These are phyloP conservation scores for Tricholomella constricta DNA, from an alignment of 768 basidiomycete genomes.

Conservation along the genomic window DNA sequence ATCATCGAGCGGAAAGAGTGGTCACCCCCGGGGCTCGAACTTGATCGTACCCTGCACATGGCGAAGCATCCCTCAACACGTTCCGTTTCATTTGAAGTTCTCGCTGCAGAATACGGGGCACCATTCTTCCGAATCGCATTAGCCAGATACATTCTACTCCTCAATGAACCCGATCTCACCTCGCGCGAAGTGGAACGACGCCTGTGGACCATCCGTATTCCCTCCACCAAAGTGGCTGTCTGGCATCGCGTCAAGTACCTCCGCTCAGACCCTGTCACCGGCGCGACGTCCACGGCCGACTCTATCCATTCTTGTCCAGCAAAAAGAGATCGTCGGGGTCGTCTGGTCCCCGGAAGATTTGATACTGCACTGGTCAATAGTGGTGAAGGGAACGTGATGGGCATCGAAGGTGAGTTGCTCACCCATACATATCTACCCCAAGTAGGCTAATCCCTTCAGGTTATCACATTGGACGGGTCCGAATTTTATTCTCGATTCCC, in stretches of 20 bases:
- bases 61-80: slow-evolving; percentile 24
- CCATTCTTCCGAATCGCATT: slow-evolving; percentile 24
- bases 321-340: no score
- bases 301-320: no score
- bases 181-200: slow-evolving; percentile 10
- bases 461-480: slow-evolving; percentile 27
- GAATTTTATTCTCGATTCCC: no score
- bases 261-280: no score
- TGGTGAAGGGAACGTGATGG: not conserved
- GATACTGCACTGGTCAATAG: slow-evolving; percentile 4
- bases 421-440: not conserved
- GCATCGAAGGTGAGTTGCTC: slow-evolving; percentile 16
- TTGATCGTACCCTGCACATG: slow-evolving; percentile 17
- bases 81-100: slow-evolving; percentile 9
- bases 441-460: slow-evolving; percentile 8
- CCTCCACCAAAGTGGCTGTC: slow-evolving; percentile 25
- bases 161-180: slow-evolving; percentile 16
- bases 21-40: slow-evolving; percentile 8
- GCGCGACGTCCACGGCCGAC: no score
- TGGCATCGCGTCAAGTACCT: slow-evolving; percentile 36
- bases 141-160: slow-evolving; percentile 20
- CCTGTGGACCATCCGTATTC: slow-evolving; percentile 13
- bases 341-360: no score
- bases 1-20: not conserved
- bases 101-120: not conserved